These are phyloP conservation scores for Beauveria caledonica DNA, from an alignment of 2,329 filamentous ascomycete species.

Conservation along the genomic window DNA sequence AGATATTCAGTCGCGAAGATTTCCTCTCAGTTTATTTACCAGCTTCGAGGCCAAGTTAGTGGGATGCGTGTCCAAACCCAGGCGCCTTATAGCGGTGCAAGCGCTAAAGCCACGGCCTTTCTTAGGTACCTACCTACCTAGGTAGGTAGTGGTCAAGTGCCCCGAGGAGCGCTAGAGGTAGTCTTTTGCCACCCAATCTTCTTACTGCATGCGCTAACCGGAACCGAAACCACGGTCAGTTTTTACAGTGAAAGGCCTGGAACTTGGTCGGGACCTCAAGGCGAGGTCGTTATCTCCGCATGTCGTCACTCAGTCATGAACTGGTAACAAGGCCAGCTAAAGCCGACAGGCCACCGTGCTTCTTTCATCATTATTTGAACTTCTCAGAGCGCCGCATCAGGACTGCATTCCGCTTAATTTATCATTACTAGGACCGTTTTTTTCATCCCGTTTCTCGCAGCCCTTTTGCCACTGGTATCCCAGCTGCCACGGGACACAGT, in stretches of 20 bases:
- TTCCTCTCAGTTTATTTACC: no score
- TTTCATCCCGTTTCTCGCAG: neutral
- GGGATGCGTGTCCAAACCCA: no score
- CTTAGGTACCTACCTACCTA: no score
- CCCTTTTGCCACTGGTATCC: neutral
- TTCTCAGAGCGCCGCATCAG: neutral
- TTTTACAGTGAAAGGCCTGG: neutral
- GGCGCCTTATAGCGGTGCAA: no score
- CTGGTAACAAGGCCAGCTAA: neutral
- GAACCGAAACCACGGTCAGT: neutral
- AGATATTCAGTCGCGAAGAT: no score
- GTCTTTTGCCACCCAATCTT: neutral
- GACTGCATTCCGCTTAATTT: neutral
- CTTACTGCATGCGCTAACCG: neutral
- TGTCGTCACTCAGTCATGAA: constrained; percentile 9
- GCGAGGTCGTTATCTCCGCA: constrained; percentile 10
- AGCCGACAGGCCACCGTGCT: neutral
- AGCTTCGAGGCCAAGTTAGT: no score
- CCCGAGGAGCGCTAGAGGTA: neutral
- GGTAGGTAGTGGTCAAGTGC: neutral
- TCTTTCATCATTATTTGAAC: neutral
- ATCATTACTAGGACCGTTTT: neutral
- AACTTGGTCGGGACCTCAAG: neutral
- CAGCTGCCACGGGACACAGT: neutral
- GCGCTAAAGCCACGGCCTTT: no score